Evolutionary conservation across 176 grass and related monocot genomes (phyloP), one percentile per base, ranked within the genome.

Genomic region (Phoenix dactylifera): DNA sequence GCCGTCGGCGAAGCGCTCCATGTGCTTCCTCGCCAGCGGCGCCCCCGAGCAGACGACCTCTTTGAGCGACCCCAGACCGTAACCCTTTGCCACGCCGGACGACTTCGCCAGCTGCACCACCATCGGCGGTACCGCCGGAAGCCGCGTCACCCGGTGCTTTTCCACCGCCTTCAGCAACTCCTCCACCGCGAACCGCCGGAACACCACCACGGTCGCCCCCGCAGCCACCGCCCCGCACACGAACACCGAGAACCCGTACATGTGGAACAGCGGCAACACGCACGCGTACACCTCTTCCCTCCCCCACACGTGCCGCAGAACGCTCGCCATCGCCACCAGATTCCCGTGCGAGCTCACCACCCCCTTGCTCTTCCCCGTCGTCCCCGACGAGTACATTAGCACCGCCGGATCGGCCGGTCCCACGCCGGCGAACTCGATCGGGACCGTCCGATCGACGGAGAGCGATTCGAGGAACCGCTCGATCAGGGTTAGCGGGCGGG

Each of bases 351-450:
- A 77, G 68, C 22, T 63, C 16, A 86, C 74, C 24, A 86, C 77
- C 3, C 83, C 77, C 62, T 86, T 86, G 68, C 83, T 86, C 54
- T n/a, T n/a, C n/a, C 83, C 83, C 29, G 83, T 86, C 15, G 83
- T 86, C 35, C 83, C 83, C 15, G 78, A 81, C 28, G 83, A 81
- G 69, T 86, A 86, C 69, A 86, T 74, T 18, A 81, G 14, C 15
- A 26, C 30, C 14, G 58, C 58, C 16, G 25, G 0, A 24, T 60
- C 26, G 16, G 16, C 23, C 15, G 16, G 17, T 0, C 14, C 55
- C 55, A 24, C 22, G 19, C 12, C 1, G 26, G 58, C 16, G 23
- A 26, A 12, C 12, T 26, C 24, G 24, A 3, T 15, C 1, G 12
- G 29, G 24, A 60, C 18, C 39, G 75, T 71, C 17, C 70, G 58